These are phyloP conservation scores for Oryza brachyantha DNA, from an alignment of 176 grass and related monocot genomes.

Conservation along the genomic window DNA sequence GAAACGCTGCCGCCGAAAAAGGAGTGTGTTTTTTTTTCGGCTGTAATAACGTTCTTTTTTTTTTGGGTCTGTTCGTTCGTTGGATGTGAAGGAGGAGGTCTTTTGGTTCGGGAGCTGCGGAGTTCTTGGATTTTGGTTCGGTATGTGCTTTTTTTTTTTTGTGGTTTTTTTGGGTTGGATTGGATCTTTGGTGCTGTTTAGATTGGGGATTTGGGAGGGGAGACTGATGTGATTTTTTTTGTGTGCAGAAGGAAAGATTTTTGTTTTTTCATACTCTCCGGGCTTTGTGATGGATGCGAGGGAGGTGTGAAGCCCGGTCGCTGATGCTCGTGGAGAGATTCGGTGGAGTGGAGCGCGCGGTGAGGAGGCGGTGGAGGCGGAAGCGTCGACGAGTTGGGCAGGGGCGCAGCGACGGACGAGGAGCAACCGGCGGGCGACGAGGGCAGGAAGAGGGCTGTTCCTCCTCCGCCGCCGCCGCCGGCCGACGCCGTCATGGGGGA, in stretches of 20 bases:
- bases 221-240: background rate
- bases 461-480: slow-evolving; percentile 3
- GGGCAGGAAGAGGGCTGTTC: slow-evolving; percentile 23
- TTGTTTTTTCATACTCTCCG: background rate
- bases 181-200: slow-evolving; percentile 1
- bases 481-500: slow-evolving; percentile 64
- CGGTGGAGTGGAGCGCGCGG: slow-evolving; percentile 55
- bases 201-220: background rate
- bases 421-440: slow-evolving; percentile 36
- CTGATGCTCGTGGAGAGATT: slow-evolving; percentile 68
- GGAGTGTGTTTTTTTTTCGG: background rate
- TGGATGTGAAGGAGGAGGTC: background rate
- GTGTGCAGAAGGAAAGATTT: slow-evolving; percentile 9
- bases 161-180: too few species aligned
- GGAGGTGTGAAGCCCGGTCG: slow-evolving; percentile 45
- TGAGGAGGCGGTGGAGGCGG: slow-evolving; percentile 70
- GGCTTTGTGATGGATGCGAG: slow-evolving; percentile 50
- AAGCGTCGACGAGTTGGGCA: slow-evolving; percentile 44
- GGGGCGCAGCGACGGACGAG: slow-evolving; percentile 37
- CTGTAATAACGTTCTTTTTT: background rate
- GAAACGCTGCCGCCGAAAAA: background rate
- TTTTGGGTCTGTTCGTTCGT: background rate
- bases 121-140: slow-evolving; percentile 33
- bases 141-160: too few species aligned
- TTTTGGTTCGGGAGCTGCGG: slow-evolving; percentile 20